Evolutionary conservation across 2,329 filamentous ascomycete genomes (phyloP).

Genomic region (Cercospora sojina): DNA sequence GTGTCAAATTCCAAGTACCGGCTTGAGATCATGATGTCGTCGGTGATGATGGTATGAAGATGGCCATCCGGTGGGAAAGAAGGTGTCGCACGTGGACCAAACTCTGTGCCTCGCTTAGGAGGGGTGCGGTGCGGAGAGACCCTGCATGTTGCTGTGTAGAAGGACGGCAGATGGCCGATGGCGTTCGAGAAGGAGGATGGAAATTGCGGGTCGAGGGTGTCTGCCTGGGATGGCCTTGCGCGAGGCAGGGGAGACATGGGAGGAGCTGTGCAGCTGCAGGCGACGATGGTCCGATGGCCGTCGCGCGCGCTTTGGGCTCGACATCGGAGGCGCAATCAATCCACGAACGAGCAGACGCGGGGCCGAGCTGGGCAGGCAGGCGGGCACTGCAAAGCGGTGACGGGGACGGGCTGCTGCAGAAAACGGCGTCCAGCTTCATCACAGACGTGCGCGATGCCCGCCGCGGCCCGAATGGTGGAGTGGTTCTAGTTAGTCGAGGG

Average conservation of each 20-base stretch:
- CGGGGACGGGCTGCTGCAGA: neutral
- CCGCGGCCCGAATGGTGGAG: conserved; percentile 1
- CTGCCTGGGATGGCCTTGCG: neutral
- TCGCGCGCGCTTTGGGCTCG: neutral
- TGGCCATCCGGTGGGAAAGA: neutral
- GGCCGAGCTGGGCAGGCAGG: neutral
- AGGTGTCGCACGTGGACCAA: neutral
- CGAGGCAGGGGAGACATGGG: neutral
- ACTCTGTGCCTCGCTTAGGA: neutral
- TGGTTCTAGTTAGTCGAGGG: neutral
- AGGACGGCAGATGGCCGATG: neutral
- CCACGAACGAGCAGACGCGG: neutral
- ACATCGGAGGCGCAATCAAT: neutral
- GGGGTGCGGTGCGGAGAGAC: neutral
- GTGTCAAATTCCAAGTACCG: neutral
- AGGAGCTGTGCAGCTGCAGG: neutral
- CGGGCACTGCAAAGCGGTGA: neutral
- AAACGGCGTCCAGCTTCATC: neutral
- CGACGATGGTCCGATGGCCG: neutral
- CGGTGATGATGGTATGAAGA: neutral
- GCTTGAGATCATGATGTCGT: neutral
- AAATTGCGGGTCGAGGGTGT: neutral
- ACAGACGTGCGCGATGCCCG: neutral
- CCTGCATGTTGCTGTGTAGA: neutral
- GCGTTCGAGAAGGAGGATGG: neutral